A percentile compares a stretch with the other conserved stretches of the same genome.
Evolutionary conservation across 2,329 filamentous ascomycete species (phyloP).

Genomic region (Dactylonectria macrodidyma): DNA sequence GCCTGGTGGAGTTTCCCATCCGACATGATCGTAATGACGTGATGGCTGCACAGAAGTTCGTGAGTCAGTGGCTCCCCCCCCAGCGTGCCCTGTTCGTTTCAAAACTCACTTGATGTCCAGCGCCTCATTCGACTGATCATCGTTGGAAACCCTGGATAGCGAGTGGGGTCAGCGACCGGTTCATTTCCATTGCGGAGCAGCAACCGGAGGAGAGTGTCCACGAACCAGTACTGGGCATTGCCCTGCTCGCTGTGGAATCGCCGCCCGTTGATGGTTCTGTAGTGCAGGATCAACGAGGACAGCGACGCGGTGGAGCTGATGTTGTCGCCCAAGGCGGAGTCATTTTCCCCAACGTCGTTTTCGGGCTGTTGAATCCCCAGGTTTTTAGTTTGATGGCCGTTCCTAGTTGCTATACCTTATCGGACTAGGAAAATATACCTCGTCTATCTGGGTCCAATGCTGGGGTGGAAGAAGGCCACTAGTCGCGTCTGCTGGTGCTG

Average conservation of each 20-base stretch:
- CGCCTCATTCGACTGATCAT: conserved; percentile 21
- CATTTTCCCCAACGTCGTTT: background rate
- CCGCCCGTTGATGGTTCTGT: conserved; percentile 2
- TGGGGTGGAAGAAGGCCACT: background rate
- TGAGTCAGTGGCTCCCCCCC: background rate
- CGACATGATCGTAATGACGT: conserved; percentile 5
- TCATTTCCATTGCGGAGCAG: background rate
- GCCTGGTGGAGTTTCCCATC: conserved; percentile 9
- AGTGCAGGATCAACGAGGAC: background rate
- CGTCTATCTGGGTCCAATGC: background rate
- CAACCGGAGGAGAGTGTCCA: background rate
- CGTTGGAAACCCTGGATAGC: conserved; percentile 10
- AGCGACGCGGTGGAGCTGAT: background rate
- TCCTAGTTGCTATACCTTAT: background rate
- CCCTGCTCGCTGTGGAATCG: conserved; percentile 3
- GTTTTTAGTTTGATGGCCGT: background rate
- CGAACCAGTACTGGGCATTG: conserved; percentile 11
- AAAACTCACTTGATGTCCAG: conserved; percentile 22
- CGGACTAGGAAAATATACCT: background rate
- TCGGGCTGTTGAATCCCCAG: background rate
- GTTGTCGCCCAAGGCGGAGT: background rate
- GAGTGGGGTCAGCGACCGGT: background rate
- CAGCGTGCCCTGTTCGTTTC: background rate
- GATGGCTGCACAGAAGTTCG: conserved; percentile 2
- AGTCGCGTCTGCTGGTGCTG: background rate